phyloP scores from a whole-genome alignment of 2,329 filamentous ascomycete species.

The Epichloe elymi region DNA sequence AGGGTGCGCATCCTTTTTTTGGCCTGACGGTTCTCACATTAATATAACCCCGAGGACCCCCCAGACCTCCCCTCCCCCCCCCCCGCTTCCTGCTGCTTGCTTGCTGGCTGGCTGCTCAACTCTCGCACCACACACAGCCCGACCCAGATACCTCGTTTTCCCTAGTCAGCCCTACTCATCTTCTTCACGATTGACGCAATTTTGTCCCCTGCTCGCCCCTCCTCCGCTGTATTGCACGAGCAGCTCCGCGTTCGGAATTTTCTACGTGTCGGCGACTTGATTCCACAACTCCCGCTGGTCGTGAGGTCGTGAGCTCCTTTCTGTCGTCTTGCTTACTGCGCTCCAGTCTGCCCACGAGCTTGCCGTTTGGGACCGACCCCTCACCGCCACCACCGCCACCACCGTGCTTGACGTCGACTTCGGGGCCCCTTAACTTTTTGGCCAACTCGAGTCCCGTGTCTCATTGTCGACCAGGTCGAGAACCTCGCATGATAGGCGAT shows the following conservation, averaged over 20 bases:
- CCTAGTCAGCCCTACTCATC: slow-evolving; percentile 15
- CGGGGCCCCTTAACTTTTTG: slow-evolving; percentile 5
- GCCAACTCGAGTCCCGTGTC: slow-evolving; percentile 3
- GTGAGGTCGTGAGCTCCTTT: slow-evolving; percentile 6
- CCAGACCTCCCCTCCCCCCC: too few relatives aligned
- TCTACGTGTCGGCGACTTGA: neutral
- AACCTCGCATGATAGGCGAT: neutral
- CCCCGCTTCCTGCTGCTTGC: too few relatives aligned
- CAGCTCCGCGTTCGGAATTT: neutral
- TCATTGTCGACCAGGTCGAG: neutral
- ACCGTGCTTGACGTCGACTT: slow-evolving; percentile 14
- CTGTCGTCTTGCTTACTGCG: neutral
- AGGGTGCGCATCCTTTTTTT: too few relatives aligned
- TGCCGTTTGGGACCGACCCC: neutral
- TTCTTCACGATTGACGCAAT: slow-evolving; percentile 12
- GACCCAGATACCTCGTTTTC: slow-evolving; percentile 6
- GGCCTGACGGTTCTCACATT: too few relatives aligned
- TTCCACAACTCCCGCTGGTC: slow-evolving; percentile 4
- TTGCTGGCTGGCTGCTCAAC: too few relatives aligned
- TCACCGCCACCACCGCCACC: slow-evolving; percentile 3
- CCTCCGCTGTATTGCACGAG: neutral
- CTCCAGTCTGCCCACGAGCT: neutral
- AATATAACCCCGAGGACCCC: too few relatives aligned
- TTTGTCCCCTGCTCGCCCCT: slow-evolving; percentile 8
- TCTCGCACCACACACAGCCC: neutral